These are phyloP conservation scores for Monosporascus sp. DNA, from an alignment of 2,329 filamentous ascomycete genomes.

Conservation along the genomic window DNA sequence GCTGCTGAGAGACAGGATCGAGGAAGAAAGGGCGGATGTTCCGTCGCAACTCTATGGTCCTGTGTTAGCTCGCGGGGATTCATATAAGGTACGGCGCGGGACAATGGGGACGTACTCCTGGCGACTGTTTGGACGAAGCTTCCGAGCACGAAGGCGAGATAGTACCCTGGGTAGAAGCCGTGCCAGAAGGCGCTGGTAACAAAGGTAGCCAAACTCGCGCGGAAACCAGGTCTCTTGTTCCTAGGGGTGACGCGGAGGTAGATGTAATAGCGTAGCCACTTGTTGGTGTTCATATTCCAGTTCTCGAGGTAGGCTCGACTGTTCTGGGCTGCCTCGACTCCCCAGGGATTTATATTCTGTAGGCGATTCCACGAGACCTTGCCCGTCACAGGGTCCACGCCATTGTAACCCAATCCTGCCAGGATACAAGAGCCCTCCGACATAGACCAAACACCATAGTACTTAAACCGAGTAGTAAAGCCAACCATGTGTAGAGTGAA, in stretches of 20 bases:
- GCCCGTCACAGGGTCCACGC: slow-evolving; percentile 77
- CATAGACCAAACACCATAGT: slow-evolving; percentile 92
- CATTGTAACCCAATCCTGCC: slow-evolving; percentile 89
- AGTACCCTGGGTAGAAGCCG: slow-evolving; percentile 96
- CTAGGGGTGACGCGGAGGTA: slow-evolving; percentile 92
- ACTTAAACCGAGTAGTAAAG: slow-evolving; percentile 80
- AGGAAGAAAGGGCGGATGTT: slow-evolving; percentile 91
- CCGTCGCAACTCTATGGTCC: slow-evolving; percentile 72
- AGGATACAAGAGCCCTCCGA: slow-evolving; percentile 94
- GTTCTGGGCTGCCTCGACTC: slow-evolving; percentile 87
- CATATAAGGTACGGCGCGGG: neutral
- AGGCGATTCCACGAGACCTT: slow-evolving; percentile 84
- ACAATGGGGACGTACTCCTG: slow-evolving; percentile 68
- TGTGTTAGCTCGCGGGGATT: slow-evolving; percentile 8
- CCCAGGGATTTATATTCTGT: slow-evolving; percentile 81
- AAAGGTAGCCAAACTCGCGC: slow-evolving; percentile 91
- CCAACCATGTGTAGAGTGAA: slow-evolving; percentile 81
- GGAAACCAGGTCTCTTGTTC: slow-evolving; percentile 93
- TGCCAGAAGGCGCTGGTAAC: slow-evolving; percentile 95
- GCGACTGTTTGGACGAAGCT: slow-evolving; percentile 89
- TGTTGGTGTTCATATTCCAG: slow-evolving; percentile 99
- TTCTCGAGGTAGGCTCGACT: slow-evolving; percentile 83
- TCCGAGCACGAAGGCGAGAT: slow-evolving; percentile 82
- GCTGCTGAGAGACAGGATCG: slow-evolving; percentile 65
- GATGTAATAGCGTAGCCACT: slow-evolving; percentile 93